Evolutionary conservation across 345 rosid genomes (phyloP).

Genomic region (Eucalyptus victrix): DNA sequence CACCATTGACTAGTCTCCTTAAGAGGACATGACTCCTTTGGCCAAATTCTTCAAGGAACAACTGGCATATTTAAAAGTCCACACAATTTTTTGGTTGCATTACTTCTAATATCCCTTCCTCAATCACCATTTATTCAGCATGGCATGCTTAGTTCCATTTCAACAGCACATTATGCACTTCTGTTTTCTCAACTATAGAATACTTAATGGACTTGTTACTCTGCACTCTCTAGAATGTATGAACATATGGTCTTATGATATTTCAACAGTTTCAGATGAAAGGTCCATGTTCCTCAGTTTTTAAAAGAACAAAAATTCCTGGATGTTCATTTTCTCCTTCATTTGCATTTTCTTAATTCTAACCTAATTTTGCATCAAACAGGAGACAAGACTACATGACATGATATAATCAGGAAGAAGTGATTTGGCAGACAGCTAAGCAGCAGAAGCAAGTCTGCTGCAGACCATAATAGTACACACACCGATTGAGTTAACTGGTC

Average conservation of each 20-base stretch:
- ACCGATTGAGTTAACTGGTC: not conserved
- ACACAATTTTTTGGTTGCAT: not conserved
- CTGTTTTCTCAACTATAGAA: not conserved
- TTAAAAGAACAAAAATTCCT: not conserved
- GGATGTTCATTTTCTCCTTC: not conserved
- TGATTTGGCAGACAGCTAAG: not conserved
- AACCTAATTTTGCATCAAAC: not conserved
- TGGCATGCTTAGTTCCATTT: not conserved
- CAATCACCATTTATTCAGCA: not conserved
- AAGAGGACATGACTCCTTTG: not conserved
- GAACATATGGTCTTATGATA: not conserved
- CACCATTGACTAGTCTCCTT: not conserved
- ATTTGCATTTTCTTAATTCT: not conserved
- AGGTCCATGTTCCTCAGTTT: not conserved
- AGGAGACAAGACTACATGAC: not conserved
- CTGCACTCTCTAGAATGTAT: not conserved
- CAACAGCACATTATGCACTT: not conserved
- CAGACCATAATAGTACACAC: not conserved
- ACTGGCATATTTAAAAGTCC: not conserved
- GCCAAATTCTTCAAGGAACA: not conserved
- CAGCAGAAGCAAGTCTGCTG: not conserved
- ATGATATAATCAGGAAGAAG: not conserved
- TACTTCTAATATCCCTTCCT: not conserved
- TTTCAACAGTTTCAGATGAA: not conserved
- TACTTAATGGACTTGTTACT: not conserved